phyloP scores from a whole-genome alignment of 345 rosid species.

The Euphorbia peplus region DNA sequence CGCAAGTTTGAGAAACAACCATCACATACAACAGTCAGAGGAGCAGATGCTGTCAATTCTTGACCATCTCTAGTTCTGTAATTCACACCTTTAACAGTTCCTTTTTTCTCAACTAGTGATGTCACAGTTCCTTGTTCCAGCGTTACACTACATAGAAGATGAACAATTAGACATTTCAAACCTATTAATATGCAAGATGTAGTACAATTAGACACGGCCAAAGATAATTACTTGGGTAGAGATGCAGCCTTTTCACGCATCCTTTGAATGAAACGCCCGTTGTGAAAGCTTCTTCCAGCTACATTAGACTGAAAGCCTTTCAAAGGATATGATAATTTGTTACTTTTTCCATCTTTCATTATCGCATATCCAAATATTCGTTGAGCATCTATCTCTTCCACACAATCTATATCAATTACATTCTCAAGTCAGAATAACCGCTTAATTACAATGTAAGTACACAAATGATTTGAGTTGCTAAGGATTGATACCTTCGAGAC shows the following conservation, averaged over 20 bases:
- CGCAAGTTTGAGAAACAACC: conserved; percentile 85
- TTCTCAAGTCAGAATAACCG: neutral
- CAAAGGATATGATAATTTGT: conserved; percentile 43
- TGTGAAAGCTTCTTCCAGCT: conserved; percentile 55
- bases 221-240: conserved; percentile 36
- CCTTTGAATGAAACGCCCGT: conserved; percentile 54
- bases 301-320: conserved; percentile 43
- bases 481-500: conserved; percentile 28
- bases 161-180: neutral
- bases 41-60: conserved; percentile 50
- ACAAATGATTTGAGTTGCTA: neutral
- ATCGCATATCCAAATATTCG: conserved; percentile 49
- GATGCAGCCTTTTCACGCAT: conserved; percentile 52
- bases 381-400: conserved; percentile 54
- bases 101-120: conserved; percentile 63
- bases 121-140: conserved; percentile 76
- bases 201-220: neutral
- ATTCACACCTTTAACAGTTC: conserved; percentile 65
- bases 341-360: conserved; percentile 42
- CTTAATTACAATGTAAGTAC: neutral
- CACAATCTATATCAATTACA: conserved; percentile 37
- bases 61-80: conserved; percentile 64
- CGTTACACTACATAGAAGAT: conserved; percentile 38
- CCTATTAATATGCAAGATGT: too few relatives aligned
- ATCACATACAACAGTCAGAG: conserved; percentile 73